Evolutionary conservation across 2,329 filamentous ascomycete genomes (phyloP).

Genomic region (Lithohypha guttulata): DNA sequence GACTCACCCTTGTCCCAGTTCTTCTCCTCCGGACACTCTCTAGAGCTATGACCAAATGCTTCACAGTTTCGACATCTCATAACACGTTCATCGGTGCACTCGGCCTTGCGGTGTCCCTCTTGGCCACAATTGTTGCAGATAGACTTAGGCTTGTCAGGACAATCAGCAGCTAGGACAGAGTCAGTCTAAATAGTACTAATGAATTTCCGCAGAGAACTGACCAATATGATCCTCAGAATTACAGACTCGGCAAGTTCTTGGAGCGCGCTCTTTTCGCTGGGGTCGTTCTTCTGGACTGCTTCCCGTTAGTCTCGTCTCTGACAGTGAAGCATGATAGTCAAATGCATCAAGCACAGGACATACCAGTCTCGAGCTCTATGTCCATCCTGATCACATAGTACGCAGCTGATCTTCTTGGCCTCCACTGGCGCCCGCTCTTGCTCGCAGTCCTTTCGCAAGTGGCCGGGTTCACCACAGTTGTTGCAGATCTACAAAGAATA

Average conservation of each 20-base stretch:
- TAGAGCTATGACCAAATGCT: constrained; percentile 5
- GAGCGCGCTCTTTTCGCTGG: constrained; percentile 10
- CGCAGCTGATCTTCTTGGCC: constrained; percentile 38
- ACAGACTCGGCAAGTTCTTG: constrained; percentile 20
- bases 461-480: constrained; percentile 36
- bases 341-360: constrained; percentile 23
- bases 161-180: not conserved
- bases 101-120: too few relatives aligned
- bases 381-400: constrained; percentile 35
- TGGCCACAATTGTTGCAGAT: constrained; percentile 12
- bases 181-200: constrained; percentile 9
- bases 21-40: constrained; percentile 8
- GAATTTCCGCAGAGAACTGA: constrained; percentile 30
- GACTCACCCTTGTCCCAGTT: too few relatives aligned
- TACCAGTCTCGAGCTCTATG: constrained; percentile 43
- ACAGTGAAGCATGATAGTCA: not conserved
- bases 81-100: constrained; percentile 2
- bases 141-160: constrained; percentile 1
- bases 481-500: not conserved
- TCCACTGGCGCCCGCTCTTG: constrained; percentile 34
- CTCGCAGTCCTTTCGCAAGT: constrained; percentile 37
- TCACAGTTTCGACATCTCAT: not conserved
- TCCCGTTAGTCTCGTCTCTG: not conserved
- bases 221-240: constrained; percentile 28
- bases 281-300: constrained; percentile 22